Evolutionary conservation across 805 yeast genomes (phyloP), one percentile per base, ranked within the genome.

Genomic region (Candida sakaeoensis): DNA sequence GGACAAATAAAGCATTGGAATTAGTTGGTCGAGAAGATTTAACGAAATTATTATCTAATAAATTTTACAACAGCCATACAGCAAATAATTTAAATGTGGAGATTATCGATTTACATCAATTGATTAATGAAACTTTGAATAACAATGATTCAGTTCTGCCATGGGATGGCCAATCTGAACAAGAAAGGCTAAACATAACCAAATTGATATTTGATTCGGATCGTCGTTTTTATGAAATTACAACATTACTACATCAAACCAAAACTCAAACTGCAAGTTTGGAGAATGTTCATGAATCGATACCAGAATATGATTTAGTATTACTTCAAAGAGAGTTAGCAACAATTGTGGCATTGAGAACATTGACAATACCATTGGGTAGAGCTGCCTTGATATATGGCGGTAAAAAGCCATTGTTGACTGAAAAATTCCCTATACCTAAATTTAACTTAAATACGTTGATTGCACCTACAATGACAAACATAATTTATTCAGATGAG

Each of bases 351-450:
- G 85, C 85, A 0, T 54, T 80, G 21, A 66, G 97, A 48, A 86
- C 95, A 0, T 66, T 87, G 34, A 75, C 95, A 0, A 74, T 82
- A 16, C 87, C 95, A 0, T 60, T 84, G 18, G 96, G 96, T 0
- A 72, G 91, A 47, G 89, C 87, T 0, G 85, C 89, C 0, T 62
- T 87, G 8, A 79, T 82, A 41, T 77, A 74, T 37, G 77, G 82
- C 3, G 79, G 85, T 12, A 64, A 88, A 41, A 71, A 72, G 38
- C 97, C 97, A 1, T 62, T 90, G 40, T 72, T 87, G 29, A 88
- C 97, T 0, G 97, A 91, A 55, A 79, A 82, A 45, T 84, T 88
- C 53, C 85, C 85, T 0, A 79, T 85, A 15, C 90, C 95, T 0
- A 78, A 77, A 42, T 64, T 90, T 61, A 85, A 86, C 53, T 78